phyloP scores from a whole-genome alignment of 768 basidiomycete species.

The Tubosaeta sp. region DNA sequence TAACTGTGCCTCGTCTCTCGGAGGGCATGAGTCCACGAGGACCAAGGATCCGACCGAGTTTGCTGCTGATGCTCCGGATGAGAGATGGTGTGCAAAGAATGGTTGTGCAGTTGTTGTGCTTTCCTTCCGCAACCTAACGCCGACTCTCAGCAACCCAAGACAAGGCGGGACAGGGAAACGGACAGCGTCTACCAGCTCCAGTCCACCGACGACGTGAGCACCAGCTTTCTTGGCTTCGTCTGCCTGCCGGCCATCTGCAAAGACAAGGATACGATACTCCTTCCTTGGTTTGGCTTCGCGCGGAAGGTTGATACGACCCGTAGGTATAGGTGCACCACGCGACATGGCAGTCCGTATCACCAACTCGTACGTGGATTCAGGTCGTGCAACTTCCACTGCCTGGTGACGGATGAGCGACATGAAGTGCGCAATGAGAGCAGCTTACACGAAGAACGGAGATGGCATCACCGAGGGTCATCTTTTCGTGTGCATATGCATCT shows the following conservation, averaged over 20 bases:
- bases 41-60: constrained; percentile 75
- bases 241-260: constrained; percentile 80
- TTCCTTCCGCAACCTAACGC: constrained; percentile 66
- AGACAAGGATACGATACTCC: constrained; percentile 83
- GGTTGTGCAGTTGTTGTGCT: constrained; percentile 66
- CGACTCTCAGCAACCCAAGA: background rate
- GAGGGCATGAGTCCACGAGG: constrained; percentile 96
- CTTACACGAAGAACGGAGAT: constrained; percentile 68
- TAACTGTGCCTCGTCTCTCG: constrained; percentile 89
- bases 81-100: constrained; percentile 81
- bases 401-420: constrained; percentile 28
- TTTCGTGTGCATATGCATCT: constrained; percentile 58
- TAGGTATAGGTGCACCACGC: constrained; percentile 78
- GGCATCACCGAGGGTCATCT: constrained; percentile 62
- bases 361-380: constrained; percentile 74
- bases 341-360: constrained; percentile 75
- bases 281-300: constrained; percentile 68
- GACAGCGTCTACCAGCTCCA: constrained; percentile 84
- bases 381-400: constrained; percentile 81
- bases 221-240: constrained; percentile 85
- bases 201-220: constrained; percentile 86
- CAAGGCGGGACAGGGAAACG: constrained; percentile 26
- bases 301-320: constrained; percentile 85
- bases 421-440: constrained; percentile 8
- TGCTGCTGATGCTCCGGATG: constrained; percentile 72